Percentiles rank a stretch among this genome's conserved stretches.
These are phyloP conservation scores for Mycena rebaudengoi DNA, from an alignment of 768 basidiomycete species.

Conservation along the genomic window DNA sequence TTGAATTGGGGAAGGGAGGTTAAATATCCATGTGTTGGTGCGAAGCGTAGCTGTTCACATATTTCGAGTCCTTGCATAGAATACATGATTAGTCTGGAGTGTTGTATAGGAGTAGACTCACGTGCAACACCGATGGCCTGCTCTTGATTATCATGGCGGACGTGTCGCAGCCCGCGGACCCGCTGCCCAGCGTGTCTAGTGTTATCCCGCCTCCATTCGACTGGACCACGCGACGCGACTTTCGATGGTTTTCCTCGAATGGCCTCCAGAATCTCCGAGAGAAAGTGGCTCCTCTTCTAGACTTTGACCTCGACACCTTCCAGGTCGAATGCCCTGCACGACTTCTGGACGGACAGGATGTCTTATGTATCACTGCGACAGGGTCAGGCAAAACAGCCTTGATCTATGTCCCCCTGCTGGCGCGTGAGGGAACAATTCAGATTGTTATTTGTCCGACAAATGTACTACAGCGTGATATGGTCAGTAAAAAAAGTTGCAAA, in stretches of 20 bases:
- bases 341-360: not conserved
- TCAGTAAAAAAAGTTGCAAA: too few species aligned
- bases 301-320: conserved; percentile 6
- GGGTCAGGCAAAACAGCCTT: not conserved
- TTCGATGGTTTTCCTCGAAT: not conserved
- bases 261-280: not conserved
- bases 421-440: not conserved
- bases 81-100: too few species aligned
- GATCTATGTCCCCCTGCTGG: not conserved
- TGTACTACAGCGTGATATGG: conserved; percentile 5
- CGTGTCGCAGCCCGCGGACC: too few species aligned
- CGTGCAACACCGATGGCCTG: too few species aligned
- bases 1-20: too few species aligned
- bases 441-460: conserved; percentile 5
- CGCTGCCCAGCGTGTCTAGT: too few species aligned
- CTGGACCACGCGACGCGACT: conserved; percentile 3
- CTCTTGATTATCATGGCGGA: too few species aligned
- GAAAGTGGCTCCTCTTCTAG: not conserved
- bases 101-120: too few species aligned
- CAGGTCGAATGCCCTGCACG: not conserved
- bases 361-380: not conserved
- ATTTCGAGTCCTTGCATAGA: too few species aligned
- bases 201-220: not conserved
- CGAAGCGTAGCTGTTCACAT: too few species aligned
- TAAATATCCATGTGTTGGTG: too few species aligned